phyloP scores from a whole-genome alignment of 306 rosid genomes.

The Ormosia semicastrata region DNA sequence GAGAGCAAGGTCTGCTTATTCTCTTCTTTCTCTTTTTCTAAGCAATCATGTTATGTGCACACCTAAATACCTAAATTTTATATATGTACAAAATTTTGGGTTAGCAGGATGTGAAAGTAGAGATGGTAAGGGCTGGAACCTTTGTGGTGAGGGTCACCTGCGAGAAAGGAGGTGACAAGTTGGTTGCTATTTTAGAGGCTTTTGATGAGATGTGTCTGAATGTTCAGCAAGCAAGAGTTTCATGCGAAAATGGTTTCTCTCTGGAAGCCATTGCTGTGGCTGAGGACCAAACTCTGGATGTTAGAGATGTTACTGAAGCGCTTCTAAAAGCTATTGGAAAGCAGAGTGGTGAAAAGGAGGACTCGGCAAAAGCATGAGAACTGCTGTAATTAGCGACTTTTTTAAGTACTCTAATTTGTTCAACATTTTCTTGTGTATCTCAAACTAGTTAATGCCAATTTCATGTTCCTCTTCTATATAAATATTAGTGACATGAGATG shows the following conservation, averaged over 20 bases:
- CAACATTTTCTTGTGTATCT: slow-evolving; percentile 14
- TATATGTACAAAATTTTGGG: neutral
- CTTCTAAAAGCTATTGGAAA: slow-evolving; percentile 49
- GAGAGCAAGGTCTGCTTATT: slow-evolving; percentile 26
- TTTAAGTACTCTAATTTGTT: neutral
- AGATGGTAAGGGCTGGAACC: slow-evolving; percentile 52
- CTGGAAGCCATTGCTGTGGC: slow-evolving; percentile 71
- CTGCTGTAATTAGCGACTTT: neutral
- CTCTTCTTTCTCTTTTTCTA: neutral
- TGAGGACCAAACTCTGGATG: slow-evolving; percentile 42
- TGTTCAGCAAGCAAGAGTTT: slow-evolving; percentile 74
- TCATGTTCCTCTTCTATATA: slow-evolving; percentile 16
- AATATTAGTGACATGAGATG: neutral
- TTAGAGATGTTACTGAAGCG: slow-evolving; percentile 42
- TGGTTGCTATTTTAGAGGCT: slow-evolving; percentile 65
- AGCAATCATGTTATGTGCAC: neutral
- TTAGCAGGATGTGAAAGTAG: slow-evolving; percentile 70
- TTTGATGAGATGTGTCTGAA: slow-evolving; percentile 64
- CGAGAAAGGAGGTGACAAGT: slow-evolving; percentile 57
- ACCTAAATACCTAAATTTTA: neutral
- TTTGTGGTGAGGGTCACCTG: slow-evolving; percentile 56
- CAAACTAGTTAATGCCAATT: slow-evolving; percentile 17
- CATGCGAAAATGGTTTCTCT: slow-evolving; percentile 52
- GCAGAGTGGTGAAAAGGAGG: slow-evolving; percentile 8
- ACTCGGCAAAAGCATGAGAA: slow-evolving; percentile 6